phyloP scores from a whole-genome alignment of 2,329 filamentous ascomycete species.

The Aciculosporium take region DNA sequence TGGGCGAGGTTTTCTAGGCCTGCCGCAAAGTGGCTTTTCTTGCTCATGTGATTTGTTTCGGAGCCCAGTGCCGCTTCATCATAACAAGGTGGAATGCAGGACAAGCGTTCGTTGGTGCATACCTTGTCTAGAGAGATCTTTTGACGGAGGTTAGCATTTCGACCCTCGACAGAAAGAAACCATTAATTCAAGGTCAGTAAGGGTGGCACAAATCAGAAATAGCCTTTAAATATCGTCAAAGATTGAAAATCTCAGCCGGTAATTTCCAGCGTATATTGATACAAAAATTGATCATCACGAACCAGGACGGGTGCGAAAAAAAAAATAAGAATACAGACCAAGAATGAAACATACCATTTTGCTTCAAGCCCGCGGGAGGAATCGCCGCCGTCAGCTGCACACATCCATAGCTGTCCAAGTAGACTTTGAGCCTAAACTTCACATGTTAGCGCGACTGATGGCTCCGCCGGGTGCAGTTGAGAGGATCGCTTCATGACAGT shows the following conservation, averaged over 20 bases:
- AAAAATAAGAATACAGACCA: neutral
- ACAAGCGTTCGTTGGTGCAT: constrained; percentile 12
- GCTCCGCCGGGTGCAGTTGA: neutral
- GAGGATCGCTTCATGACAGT: constrained; percentile 3
- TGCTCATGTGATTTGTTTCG: constrained; percentile 57
- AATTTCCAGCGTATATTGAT: constrained; percentile 78
- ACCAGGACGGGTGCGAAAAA: constrained; percentile 3
- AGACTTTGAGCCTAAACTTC: constrained; percentile 2
- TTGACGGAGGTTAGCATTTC: constrained; percentile 18
- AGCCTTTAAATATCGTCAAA: constrained; percentile 78
- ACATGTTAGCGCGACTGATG: constrained; percentile 13
- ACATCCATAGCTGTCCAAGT: constrained; percentile 5
- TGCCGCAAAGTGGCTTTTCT: constrained; percentile 85
- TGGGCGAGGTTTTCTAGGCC: constrained; percentile 99
- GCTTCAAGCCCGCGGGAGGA: neutral
- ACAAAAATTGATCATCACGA: constrained; percentile 51
- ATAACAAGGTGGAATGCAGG: constrained; percentile 27
- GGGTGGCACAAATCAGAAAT: constrained; percentile 49
- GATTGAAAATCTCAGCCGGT: constrained; percentile 71
- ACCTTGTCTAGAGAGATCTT: constrained; percentile 21
- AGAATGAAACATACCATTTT: neutral
- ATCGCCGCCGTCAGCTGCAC: neutral
- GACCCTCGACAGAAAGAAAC: constrained; percentile 2
- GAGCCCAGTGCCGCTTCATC: constrained; percentile 98
- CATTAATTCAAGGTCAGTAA: constrained; percentile 2